Percentiles rank a stretch among this genome's conserved stretches.
Conservation (phyloP, 352 stramenopile genomes). For the Albugo laibachii region DNA sequence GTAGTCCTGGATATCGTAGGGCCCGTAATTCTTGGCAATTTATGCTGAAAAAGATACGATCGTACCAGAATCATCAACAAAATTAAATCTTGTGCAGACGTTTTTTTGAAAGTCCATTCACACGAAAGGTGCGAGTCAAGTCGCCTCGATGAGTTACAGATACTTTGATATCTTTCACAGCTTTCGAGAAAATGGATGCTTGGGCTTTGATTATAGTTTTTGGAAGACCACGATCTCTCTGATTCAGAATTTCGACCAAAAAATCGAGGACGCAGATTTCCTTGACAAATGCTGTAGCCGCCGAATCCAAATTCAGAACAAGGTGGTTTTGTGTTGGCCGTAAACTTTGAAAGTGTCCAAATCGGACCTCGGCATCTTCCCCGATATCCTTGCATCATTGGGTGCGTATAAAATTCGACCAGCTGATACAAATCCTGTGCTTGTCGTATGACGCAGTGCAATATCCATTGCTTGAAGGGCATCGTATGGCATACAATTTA, state of each 20-base stretch:
- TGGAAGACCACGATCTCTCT: not conserved
- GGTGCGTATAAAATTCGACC: not conserved
- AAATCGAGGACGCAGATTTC: not conserved
- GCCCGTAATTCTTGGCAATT: not conserved
- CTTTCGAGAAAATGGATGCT: not conserved
- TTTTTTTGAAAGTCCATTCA: not conserved
- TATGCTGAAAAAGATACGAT: not conserved
- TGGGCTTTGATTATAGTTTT: not conserved
- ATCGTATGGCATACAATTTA: not conserved
- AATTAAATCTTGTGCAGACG: not conserved
- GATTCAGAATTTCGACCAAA: not conserved
- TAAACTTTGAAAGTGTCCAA: not conserved
- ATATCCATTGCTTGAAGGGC: not conserved
- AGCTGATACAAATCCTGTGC: not conserved
- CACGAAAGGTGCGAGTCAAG: not conserved
- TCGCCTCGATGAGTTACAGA: not conserved
- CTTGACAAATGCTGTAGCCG: not conserved
- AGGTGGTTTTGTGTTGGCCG: not conserved
- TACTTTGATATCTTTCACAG: not conserved
- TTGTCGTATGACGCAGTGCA: not conserved
- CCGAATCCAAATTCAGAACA: not conserved
- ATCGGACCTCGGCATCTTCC: not conserved
- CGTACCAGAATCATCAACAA: not conserved
- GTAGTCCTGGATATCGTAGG: not conserved
- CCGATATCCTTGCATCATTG: not conserved